These are phyloP conservation scores for Neovahlkampfia damariscottae DNA, from an alignment of 78 protist species.

Conservation along the genomic window DNA sequence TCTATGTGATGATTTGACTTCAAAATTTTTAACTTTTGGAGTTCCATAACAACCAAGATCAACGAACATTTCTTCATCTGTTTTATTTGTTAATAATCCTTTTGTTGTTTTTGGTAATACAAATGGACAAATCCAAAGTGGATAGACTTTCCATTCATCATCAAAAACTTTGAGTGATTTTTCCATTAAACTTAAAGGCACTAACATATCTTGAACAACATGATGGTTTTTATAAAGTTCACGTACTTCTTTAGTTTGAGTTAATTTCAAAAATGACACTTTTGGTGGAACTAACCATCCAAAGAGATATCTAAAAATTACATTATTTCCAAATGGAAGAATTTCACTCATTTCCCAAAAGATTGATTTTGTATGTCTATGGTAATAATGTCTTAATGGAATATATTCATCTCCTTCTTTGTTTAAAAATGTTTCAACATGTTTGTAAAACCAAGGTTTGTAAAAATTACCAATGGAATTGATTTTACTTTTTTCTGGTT, in stretches of 20 bases:
- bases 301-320: no score
- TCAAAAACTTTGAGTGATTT: constrained; percentile 15
- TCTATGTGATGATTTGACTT: no score
- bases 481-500: neutral
- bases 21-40: neutral
- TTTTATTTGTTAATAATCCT: neutral
- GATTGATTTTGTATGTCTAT: no score
- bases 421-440: constrained; percentile 16
- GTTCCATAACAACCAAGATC: constrained; percentile 24
- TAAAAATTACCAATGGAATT: constrained; percentile 18
- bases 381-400: no score
- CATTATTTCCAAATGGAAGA: no score
- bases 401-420: no score
- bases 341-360: no score
- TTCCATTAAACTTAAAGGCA: constrained; percentile 16
- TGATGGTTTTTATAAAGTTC: constrained; percentile 22
- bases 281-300: no score
- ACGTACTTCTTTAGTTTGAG: no score
- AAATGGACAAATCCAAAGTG: constrained; percentile 36
- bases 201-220: constrained; percentile 39
- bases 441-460: constrained; percentile 49
- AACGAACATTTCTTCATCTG: constrained; percentile 24
- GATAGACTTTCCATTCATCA: constrained; percentile 14
- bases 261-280: no score
- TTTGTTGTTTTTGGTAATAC: neutral